Evolutionary conservation across 768 basidiomycete species (phyloP).

Genomic region (Pleurotus ostreatus): DNA sequence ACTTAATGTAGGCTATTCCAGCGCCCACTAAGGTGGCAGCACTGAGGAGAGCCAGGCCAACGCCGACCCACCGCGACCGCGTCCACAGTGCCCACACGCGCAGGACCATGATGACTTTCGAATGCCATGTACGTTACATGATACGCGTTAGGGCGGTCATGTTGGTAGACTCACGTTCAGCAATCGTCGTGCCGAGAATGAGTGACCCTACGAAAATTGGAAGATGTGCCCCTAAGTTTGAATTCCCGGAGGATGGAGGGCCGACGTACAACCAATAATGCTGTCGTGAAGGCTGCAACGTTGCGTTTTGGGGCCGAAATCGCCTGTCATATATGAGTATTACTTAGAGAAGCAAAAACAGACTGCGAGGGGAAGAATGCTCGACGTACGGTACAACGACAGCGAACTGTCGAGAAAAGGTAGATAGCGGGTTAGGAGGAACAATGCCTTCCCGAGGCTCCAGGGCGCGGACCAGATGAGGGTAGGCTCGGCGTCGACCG

Average conservation of each 20-base stretch:
- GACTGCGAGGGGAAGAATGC: background rate
- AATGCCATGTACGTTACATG: background rate
- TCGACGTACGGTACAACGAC: background rate
- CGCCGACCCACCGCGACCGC: background rate
- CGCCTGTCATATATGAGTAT: background rate
- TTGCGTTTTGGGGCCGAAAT: background rate
- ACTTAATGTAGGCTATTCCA: background rate
- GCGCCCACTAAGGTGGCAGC: background rate
- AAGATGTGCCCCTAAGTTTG: background rate
- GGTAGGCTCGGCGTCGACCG: background rate
- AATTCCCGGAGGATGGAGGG: background rate
- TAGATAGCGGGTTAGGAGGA: constrained; percentile 2
- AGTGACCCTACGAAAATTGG: background rate
- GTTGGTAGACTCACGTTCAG: background rate
- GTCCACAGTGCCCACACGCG: constrained; percentile 2
- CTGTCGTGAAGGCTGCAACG: background rate
- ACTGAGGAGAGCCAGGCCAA: background rate
- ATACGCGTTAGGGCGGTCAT: no score
- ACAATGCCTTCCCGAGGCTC: constrained; percentile 4
- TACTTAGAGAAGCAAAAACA: background rate
- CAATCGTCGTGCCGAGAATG: background rate
- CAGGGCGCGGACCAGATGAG: constrained; percentile 1
- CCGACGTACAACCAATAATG: background rate
- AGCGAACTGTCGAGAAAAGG: background rate
- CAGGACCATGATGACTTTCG: background rate